Percentiles rank a stretch among this genome's conserved stretches.
Conservation (phyloP, 192 early-diverging fungal genomes). For the Coemansia sp. region DNA sequence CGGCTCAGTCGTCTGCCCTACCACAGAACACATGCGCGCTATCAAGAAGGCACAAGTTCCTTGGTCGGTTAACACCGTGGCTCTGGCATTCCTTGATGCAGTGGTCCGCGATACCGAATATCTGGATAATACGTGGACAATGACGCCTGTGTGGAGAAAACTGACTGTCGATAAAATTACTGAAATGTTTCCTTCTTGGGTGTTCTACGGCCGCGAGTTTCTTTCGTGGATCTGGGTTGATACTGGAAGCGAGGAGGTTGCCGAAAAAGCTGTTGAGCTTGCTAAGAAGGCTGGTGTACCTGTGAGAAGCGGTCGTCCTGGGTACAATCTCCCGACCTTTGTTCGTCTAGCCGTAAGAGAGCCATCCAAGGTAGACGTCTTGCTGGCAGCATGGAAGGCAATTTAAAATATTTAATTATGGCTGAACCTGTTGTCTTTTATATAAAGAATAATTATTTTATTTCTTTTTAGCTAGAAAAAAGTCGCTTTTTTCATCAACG, state of each 20-base stretch:
- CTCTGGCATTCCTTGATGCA: slow-evolving; percentile 76
- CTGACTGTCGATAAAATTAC: slow-evolving; percentile 40
- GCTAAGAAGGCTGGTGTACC: slow-evolving; percentile 80
- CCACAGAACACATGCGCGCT: slow-evolving; percentile 64
- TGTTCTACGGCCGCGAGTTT: slow-evolving; percentile 69
- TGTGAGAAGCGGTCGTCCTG: slow-evolving; percentile 73
- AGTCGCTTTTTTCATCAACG: too few relatives aligned
- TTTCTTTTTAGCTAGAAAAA: too few relatives aligned
- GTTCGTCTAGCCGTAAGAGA: slow-evolving; percentile 77
- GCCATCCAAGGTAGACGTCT: slow-evolving; percentile 62
- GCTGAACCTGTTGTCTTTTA: too few relatives aligned
- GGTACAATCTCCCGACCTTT: slow-evolving; percentile 72
- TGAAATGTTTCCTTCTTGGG: slow-evolving; percentile 54
- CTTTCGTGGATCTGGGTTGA: slow-evolving; percentile 90
- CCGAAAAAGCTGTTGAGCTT: slow-evolving; percentile 60
- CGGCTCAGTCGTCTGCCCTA: slow-evolving; percentile 86
- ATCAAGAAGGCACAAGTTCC: slow-evolving; percentile 84
- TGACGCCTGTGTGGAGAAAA: slow-evolving; percentile 67
- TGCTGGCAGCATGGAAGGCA: slow-evolving; percentile 68
- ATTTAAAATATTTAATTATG: slow-evolving; percentile 22
- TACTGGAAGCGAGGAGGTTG: slow-evolving; percentile 57
- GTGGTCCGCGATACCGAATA: slow-evolving; percentile 71
- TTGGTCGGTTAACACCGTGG: slow-evolving; percentile 90
- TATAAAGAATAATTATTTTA: too few relatives aligned
- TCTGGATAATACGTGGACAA: slow-evolving; percentile 73